Evolutionary conservation across 2,329 filamentous ascomycete genomes (phyloP).

Genomic region (Hypoxylon rubiginosum): DNA sequence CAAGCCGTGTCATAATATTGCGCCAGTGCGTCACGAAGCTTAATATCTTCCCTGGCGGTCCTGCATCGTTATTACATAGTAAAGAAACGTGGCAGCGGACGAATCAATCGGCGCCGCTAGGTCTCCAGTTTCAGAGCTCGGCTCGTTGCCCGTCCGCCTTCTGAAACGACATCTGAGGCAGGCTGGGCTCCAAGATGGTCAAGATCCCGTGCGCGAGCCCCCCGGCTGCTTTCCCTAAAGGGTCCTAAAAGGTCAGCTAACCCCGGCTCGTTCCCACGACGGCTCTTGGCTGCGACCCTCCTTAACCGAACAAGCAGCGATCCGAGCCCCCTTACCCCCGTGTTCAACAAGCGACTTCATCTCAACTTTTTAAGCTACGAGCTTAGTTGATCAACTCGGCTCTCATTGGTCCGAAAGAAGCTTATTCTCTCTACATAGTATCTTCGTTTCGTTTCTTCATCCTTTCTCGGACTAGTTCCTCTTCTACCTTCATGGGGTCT

Average conservation of each 20-base stretch:
- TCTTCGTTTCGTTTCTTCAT: constrained; percentile 48
- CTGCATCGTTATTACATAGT: constrained; percentile 24
- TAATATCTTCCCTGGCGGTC: constrained; percentile 10
- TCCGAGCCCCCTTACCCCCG: constrained; percentile 25
- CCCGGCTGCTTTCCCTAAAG: constrained; percentile 24
- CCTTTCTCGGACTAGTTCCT: constrained; percentile 23
- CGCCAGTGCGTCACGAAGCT: constrained; percentile 35
- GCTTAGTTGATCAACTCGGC: constrained; percentile 18
- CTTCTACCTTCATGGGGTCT: constrained; percentile 17
- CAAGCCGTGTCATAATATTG: constrained; percentile 37
- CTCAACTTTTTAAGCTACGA: constrained; percentile 40
- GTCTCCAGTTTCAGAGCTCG: constrained; percentile 50
- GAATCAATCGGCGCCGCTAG: constrained; percentile 43
- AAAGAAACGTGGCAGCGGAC: constrained; percentile 27
- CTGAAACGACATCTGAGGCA: constrained; percentile 53
- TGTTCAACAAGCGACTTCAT: constrained; percentile 38
- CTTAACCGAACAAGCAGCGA: constrained; percentile 35
- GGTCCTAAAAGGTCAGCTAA: constrained; percentile 20
- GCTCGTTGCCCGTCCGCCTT: constrained; percentile 47
- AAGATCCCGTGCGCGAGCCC: constrained; percentile 33
- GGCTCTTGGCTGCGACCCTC: constrained; percentile 38
- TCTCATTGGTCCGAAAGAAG: constrained; percentile 38
- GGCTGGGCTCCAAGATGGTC: constrained; percentile 24
- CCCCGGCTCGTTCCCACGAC: constrained; percentile 30
- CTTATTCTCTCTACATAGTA: constrained; percentile 33